Evolutionary conservation across 345 rosid genomes (phyloP).

Genomic region (Sonneratia alba): DNA sequence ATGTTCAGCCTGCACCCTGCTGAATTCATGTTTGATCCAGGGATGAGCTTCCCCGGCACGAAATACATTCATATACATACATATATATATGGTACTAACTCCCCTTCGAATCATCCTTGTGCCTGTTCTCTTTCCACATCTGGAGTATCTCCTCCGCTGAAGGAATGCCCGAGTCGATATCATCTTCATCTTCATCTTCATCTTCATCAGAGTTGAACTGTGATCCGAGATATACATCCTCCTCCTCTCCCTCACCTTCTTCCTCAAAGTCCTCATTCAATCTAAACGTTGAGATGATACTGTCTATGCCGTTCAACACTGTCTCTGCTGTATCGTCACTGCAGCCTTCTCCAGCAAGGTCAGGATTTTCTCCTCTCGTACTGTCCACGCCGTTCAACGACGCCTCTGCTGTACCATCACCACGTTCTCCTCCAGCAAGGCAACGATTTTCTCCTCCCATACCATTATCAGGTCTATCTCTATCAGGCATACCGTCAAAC

Average conservation of each 20-base stretch:
- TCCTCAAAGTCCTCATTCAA: slow-evolving; percentile 20
- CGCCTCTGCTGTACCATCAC: neutral
- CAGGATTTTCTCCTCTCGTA: neutral
- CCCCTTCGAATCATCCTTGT: slow-evolving; percentile 10
- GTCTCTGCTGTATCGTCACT: neutral
- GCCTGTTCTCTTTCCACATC: slow-evolving; percentile 50
- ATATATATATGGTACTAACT: no score
- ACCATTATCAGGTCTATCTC: neutral
- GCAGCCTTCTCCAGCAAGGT: neutral
- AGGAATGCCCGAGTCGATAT: slow-evolving; percentile 26
- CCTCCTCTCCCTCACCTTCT: slow-evolving; percentile 11
- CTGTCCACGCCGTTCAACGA: slow-evolving; percentile 18
- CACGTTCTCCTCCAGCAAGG: neutral
- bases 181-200: slow-evolving; percentile 14
- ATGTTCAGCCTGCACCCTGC: no score
- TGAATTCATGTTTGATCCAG: no score
- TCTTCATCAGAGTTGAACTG: neutral
- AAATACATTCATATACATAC: no score
- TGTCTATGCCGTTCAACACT: slow-evolving; percentile 18
- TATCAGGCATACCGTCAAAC: neutral
- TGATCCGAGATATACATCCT: neutral
- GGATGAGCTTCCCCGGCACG: no score
- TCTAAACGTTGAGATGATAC: slow-evolving; percentile 24
- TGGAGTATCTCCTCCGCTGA: slow-evolving; percentile 58
- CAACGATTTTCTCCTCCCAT: neutral